Percentiles rank a stretch among this genome's conserved stretches.
Conservation (phyloP, 805 yeast genomes). For the Metschnikowia orientalis region DNA sequence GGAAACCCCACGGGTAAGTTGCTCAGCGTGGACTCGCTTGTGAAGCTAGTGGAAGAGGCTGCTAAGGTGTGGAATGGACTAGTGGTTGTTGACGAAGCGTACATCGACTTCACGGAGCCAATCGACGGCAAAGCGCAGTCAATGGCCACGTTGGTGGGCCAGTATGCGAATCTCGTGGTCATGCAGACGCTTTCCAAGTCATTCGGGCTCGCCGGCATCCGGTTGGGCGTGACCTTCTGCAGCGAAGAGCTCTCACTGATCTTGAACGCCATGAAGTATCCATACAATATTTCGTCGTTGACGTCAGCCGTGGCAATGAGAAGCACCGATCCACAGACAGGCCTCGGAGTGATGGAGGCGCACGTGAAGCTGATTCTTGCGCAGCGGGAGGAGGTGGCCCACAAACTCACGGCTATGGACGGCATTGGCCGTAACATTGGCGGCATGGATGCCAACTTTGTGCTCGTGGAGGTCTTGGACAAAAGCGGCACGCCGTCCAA, state of each 20-base stretch:
- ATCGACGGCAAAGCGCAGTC: conserved; percentile 46
- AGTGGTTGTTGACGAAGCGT: conserved; percentile 91
- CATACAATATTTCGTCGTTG: conserved; percentile 84
- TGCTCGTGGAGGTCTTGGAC: conserved; percentile 68
- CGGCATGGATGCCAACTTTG: conserved; percentile 80
- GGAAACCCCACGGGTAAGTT: conserved; percentile 91
- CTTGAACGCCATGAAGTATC: conserved; percentile 90
- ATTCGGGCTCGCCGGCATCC: conserved; percentile 92
- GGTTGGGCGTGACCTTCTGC: conserved; percentile 80
- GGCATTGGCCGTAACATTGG: conserved; percentile 77
- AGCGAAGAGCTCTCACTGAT: conserved; percentile 55
- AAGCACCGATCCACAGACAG: conserved; percentile 54
- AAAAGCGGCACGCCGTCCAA: conserved; percentile 61
- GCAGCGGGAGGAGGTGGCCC: conserved; percentile 54
- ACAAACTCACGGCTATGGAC: conserved; percentile 49
- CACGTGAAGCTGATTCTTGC: conserved; percentile 46
- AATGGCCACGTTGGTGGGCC: conserved; percentile 70
- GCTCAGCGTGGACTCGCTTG: conserved; percentile 38
- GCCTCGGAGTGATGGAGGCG: conserved; percentile 55
- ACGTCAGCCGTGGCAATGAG: conserved; percentile 72
- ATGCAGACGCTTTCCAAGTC: conserved; percentile 92
- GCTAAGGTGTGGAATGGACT: conserved; percentile 63
- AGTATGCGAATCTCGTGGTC: conserved; percentile 78
- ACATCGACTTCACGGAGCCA: conserved; percentile 65
- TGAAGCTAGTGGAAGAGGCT: conserved; percentile 43